Conservation (phyloP, 2,329 filamentous ascomycete genomes). For the Fusarium nanum region DNA sequence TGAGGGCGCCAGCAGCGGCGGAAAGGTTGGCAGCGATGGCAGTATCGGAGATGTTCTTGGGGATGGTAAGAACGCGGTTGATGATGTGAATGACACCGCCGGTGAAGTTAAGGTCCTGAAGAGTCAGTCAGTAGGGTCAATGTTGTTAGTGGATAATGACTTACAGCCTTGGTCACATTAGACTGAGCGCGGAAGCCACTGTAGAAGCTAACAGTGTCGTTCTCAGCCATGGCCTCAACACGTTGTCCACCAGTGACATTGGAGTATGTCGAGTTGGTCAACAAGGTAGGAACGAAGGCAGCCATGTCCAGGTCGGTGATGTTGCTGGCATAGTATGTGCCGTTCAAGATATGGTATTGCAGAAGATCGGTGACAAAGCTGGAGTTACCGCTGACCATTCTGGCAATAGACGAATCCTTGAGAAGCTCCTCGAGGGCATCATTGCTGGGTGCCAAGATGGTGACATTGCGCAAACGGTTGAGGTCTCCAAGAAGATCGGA, state of each 20-base stretch:
- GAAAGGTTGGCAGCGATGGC: constrained; percentile 40
- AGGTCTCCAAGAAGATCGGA: constrained; percentile 35
- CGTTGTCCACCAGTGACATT: constrained; percentile 59
- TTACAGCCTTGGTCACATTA: constrained; percentile 51
- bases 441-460: constrained; percentile 66
- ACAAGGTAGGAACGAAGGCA: constrained; percentile 54
- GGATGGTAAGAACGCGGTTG: constrained; percentile 58
- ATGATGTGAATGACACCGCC: constrained; percentile 63
- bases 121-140: constrained; percentile 4
- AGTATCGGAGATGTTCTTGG: constrained; percentile 49
- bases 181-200: constrained; percentile 55
- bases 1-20: constrained; percentile 43
- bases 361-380: constrained; percentile 59
- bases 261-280: constrained; percentile 57
- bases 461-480: constrained; percentile 35
- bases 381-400: constrained; percentile 54
- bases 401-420: constrained; percentile 56
- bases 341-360: constrained; percentile 68
- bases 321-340: constrained; percentile 53
- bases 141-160: not conserved
- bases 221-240: constrained; percentile 54
- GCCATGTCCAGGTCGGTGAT: constrained; percentile 46
- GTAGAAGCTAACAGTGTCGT: constrained; percentile 60
- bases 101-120: constrained; percentile 56
- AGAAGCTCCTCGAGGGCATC: constrained; percentile 63